Conservation (phyloP, 2,329 filamentous ascomycete genomes). For the Ilyonectria mors-panacis region DNA sequence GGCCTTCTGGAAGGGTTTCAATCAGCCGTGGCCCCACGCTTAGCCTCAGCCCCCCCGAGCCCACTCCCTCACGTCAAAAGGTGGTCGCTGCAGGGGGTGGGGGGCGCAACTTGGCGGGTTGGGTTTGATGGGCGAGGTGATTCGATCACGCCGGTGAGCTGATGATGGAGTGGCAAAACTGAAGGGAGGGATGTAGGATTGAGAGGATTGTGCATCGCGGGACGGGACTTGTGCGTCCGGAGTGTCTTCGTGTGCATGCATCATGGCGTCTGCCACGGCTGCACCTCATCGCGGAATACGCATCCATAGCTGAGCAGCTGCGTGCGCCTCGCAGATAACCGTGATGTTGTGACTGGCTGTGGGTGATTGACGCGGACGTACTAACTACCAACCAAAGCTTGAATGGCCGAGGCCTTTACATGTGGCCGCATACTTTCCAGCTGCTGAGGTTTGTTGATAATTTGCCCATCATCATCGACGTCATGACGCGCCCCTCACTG, state of each 20-base stretch:
- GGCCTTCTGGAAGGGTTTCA: conserved; percentile 22
- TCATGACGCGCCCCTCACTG: background rate
- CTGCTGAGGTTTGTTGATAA: conserved; percentile 5
- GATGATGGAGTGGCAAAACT: background rate
- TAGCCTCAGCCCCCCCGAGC: background rate
- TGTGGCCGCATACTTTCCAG: conserved; percentile 3
- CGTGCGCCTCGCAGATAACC: background rate
- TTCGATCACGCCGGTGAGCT: background rate
- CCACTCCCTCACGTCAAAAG: conserved; percentile 3
- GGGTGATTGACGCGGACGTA: conserved; percentile 35
- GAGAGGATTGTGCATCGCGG: background rate
- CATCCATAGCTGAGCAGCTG: background rate
- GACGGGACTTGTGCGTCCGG: background rate
- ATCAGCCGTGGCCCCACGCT: background rate
- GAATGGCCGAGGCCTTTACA: conserved; percentile 1
- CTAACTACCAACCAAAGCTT: conserved; percentile 25
- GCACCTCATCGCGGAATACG: background rate
- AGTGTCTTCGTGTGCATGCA: background rate
- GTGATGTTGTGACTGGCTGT: background rate
- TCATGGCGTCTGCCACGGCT: background rate
- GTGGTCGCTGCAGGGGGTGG: background rate
- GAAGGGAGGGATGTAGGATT: background rate
- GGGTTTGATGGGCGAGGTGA: background rate
- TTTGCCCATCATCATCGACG: background rate
- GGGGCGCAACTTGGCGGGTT: background rate